Conservation (phyloP, 2,329 filamentous ascomycete genomes). For the Arachnomyces sp. region DNA sequence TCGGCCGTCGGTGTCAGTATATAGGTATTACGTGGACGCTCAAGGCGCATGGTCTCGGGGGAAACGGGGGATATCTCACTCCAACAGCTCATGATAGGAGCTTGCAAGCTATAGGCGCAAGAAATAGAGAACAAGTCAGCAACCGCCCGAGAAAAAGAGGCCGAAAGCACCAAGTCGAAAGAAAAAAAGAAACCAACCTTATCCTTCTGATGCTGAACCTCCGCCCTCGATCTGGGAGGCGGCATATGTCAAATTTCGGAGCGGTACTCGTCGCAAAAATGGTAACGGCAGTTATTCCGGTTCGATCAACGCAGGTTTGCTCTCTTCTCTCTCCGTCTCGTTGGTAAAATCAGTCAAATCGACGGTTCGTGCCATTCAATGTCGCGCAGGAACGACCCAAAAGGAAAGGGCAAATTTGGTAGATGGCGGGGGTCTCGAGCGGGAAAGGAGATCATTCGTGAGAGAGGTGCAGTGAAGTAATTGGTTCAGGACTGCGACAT, state of each 20-base stretch:
- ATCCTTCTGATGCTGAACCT: slow-evolving; percentile 52
- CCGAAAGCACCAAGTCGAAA: not conserved
- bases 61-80: slow-evolving; percentile 52
- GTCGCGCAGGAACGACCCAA: too few species aligned
- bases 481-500: too few species aligned
- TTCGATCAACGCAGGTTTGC: too few species aligned
- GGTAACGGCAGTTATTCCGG: too few species aligned
- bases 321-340: too few species aligned
- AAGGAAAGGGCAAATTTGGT: too few species aligned
- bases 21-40: not conserved
- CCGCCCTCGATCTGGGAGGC: slow-evolving; percentile 35
- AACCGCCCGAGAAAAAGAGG: not conserved
- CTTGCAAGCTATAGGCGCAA: slow-evolving; percentile 64
- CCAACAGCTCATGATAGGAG: slow-evolving; percentile 91
- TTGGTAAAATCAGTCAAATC: too few species aligned
- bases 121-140: slow-evolving; percentile 10
- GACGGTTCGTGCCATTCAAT: too few species aligned
- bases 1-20: slow-evolving; percentile 4
- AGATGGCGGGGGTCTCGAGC: too few species aligned
- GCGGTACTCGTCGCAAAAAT: too few species aligned
- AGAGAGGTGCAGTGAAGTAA: too few species aligned
- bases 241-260: slow-evolving; percentile 32
- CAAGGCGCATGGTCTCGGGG: not conserved
- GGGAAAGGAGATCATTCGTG: too few species aligned
- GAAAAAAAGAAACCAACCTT: slow-evolving; percentile 37